Percentiles rank a stretch among this genome's conserved stretches.
phyloP scores from a whole-genome alignment of 2,329 filamentous ascomycete species.

The Pseudopithomyces maydicus region DNA sequence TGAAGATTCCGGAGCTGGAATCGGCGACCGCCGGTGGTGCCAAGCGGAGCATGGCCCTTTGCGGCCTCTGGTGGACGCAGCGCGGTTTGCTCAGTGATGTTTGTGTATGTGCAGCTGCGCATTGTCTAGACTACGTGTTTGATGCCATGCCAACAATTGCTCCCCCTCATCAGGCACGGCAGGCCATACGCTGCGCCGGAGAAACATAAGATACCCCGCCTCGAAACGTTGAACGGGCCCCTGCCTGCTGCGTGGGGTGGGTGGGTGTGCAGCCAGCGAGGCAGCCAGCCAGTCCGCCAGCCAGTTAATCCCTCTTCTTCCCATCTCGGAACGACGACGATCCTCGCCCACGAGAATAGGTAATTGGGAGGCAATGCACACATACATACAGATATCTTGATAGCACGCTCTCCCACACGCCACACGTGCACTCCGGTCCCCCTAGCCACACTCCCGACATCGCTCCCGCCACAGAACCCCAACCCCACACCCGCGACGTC shows the following conservation, averaged over 20 bases:
- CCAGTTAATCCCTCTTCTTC: neutral
- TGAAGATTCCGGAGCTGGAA: neutral
- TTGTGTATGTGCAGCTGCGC: too few relatives aligned
- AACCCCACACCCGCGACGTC: neutral
- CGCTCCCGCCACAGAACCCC: too few relatives aligned
- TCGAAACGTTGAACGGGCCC: neutral
- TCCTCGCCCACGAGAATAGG: too few relatives aligned
- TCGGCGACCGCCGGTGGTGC: constrained; percentile 17
- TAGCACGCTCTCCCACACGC: too few relatives aligned
- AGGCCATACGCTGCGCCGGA: neutral
- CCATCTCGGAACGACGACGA: too few relatives aligned
- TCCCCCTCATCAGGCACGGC: too few relatives aligned
- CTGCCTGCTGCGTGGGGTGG: neutral
- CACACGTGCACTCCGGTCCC: too few relatives aligned
- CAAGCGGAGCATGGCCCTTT: neutral
- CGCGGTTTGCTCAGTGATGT: too few relatives aligned
- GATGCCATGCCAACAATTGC: neutral
- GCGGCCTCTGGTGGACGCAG: neutral
- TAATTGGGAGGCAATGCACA: too few relatives aligned
- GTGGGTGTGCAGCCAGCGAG: neutral
- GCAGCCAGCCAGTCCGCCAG: too few relatives aligned
- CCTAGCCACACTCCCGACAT: too few relatives aligned
- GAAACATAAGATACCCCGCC: neutral
- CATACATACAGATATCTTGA: too few relatives aligned
- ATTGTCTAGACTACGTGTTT: neutral